Conservation (phyloP, 805 yeast genomes). For the Candida peoriensis region DNA sequence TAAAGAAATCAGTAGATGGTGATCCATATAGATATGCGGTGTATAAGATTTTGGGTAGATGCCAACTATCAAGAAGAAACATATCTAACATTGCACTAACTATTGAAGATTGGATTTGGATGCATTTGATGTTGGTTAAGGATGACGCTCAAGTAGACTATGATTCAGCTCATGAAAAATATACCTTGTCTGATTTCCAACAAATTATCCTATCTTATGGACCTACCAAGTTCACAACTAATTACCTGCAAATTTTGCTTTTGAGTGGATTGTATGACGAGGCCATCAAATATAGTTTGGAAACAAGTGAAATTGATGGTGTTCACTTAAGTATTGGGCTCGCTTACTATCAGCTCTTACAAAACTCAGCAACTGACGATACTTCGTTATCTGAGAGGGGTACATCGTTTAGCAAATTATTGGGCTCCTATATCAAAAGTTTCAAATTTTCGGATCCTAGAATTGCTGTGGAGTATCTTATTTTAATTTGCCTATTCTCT, state of each 20-base stretch:
- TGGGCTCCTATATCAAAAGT: constrained; percentile 77
- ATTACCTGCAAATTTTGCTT: constrained; percentile 69
- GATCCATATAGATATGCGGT: constrained; percentile 91
- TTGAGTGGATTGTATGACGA: constrained; percentile 77
- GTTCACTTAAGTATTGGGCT: constrained; percentile 86
- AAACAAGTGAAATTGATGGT: constrained; percentile 72
- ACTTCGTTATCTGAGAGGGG: constrained; percentile 29
- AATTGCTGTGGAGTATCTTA: constrained; percentile 86
- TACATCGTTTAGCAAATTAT: constrained; percentile 51
- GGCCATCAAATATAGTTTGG: constrained; percentile 63
- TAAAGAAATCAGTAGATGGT: constrained; percentile 58
- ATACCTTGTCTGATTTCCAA: constrained; percentile 71
- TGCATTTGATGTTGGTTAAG: constrained; percentile 72
- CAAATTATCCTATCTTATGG: constrained; percentile 68
- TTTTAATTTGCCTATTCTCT: constrained; percentile 56
- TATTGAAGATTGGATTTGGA: constrained; percentile 96
- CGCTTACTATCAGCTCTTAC: constrained; percentile 64
- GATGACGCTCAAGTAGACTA: constrained; percentile 43
- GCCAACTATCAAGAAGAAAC: constrained; percentile 59
- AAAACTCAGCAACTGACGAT: constrained; percentile 32
- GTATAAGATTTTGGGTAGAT: constrained; percentile 89
- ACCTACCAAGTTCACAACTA: constrained; percentile 58
- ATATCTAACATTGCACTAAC: constrained; percentile 68
- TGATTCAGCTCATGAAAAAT: constrained; percentile 62
- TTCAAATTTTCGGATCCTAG: constrained; percentile 85